These are phyloP conservation scores for Lathyrus oleraceus DNA, from an alignment of 306 rosid species.

Conservation along the genomic window DNA sequence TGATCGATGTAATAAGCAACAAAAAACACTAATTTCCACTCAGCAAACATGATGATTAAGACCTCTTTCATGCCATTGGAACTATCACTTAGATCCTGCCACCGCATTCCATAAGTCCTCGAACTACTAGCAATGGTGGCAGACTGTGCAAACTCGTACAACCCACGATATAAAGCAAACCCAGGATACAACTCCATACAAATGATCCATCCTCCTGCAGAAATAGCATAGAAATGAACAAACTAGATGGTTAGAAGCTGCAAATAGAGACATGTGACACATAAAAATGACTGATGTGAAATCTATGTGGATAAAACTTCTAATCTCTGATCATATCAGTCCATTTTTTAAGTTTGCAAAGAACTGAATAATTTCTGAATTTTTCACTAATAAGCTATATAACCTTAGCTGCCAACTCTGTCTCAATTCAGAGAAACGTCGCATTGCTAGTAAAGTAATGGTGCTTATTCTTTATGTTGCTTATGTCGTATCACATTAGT, in stretches of 20 bases:
- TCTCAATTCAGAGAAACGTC: not conserved
- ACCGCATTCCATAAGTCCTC: conserved; percentile 66
- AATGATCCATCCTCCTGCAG: conserved; percentile 60
- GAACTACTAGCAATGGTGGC: conserved; percentile 34
- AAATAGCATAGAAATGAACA: conserved; percentile 29
- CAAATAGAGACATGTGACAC: conserved; percentile 9
- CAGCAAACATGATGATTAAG: conserved; percentile 62
- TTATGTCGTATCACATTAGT: too few species aligned
- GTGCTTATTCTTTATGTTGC: not conserved
- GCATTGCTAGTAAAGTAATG: not conserved
- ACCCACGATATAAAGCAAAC: conserved; percentile 73
- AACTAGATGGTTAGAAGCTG: conserved; percentile 27
- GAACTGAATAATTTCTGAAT: conserved; percentile 8
- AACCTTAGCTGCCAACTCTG: conserved; percentile 3
- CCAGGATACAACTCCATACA: conserved; percentile 77
- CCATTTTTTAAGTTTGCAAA: conserved; percentile 11
- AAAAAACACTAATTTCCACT: conserved; percentile 62
- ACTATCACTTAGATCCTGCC: conserved; percentile 62
- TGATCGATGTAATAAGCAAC: conserved; percentile 68
- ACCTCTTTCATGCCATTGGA: conserved; percentile 66
- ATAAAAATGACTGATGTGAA: conserved; percentile 14
- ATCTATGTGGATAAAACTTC: not conserved
- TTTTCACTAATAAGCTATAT: not conserved
- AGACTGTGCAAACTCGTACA: conserved; percentile 65
- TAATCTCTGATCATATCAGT: conserved; percentile 3